Conservation (phyloP, 148 eudicot genomes). For the Selenicereus undatus region DNA sequence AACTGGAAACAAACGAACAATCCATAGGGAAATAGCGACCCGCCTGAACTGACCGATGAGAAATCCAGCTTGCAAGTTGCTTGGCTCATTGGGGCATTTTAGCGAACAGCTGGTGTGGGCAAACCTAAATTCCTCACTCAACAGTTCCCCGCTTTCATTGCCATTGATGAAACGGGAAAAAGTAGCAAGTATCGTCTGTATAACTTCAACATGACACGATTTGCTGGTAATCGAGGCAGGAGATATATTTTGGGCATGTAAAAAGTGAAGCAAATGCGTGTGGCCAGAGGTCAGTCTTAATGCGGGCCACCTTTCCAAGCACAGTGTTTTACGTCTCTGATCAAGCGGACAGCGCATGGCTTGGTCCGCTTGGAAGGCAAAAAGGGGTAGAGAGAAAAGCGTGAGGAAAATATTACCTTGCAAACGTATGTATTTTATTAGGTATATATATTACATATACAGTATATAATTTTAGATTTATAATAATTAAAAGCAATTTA, state of each 20-base stretch:
- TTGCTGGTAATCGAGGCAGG: background rate
- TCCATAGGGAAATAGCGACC: background rate
- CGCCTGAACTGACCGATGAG: background rate
- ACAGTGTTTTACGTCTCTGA: too few species aligned
- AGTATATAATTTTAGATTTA: too few species aligned
- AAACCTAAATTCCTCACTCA: background rate
- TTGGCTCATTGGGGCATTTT: constrained; percentile 18
- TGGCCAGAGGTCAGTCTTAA: background rate
- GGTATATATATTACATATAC: too few species aligned
- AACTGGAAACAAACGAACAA: background rate
- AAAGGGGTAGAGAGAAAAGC: too few species aligned
- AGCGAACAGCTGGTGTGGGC: constrained; percentile 23
- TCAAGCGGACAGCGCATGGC: too few species aligned
- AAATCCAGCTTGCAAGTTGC: background rate
- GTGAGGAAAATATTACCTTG: too few species aligned
- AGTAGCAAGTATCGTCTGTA: too few species aligned
- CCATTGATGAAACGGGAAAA: background rate
- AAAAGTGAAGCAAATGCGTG: background rate
- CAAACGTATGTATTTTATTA: too few species aligned
- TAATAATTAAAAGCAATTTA: too few species aligned
- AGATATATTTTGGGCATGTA: background rate
- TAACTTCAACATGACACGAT: too few species aligned
- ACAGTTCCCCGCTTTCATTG: background rate
- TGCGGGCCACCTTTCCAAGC: background rate
- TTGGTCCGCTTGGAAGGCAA: too few species aligned